Conservation (phyloP, 2,329 filamentous ascomycete species). For the Acrocalymma vagum region DNA sequence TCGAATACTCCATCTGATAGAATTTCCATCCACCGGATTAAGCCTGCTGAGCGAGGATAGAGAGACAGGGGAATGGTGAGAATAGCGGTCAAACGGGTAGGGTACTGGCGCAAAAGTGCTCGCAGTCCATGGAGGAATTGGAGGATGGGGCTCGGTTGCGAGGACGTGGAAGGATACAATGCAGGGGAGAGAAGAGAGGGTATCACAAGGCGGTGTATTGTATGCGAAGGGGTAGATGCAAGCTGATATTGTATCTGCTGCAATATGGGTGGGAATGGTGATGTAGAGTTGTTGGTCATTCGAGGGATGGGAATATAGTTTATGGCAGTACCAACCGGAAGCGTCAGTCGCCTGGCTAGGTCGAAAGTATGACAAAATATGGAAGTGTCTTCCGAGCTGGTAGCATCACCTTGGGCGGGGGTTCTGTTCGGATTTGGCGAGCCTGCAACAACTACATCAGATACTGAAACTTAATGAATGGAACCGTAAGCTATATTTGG, state of each 20-base stretch:
- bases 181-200: slow-evolving; percentile 88
- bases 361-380: slow-evolving; percentile 63
- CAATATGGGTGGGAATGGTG: slow-evolving; percentile 75
- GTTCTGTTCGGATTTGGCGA: slow-evolving; percentile 27
- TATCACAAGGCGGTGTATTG: slow-evolving; percentile 83
- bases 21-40: slow-evolving; percentile 86
- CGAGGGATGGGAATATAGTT: slow-evolving; percentile 61
- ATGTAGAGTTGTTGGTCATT: slow-evolving; percentile 62
- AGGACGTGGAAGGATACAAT: slow-evolving; percentile 74
- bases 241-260: slow-evolving; percentile 63
- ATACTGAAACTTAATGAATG: no score
- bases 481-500: no score
- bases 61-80: slow-evolving; percentile 82
- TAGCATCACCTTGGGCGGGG: slow-evolving; percentile 20
- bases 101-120: slow-evolving; percentile 74
- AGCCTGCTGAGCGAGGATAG: slow-evolving; percentile 76
- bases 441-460: slow-evolving; percentile 20
- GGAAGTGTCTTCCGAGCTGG: slow-evolving; percentile 60
- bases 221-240: slow-evolving; percentile 59
- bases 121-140: slow-evolving; percentile 83
- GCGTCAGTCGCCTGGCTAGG: slow-evolving; percentile 58
- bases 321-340: slow-evolving; percentile 51
- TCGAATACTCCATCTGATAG: slow-evolving; percentile 88
- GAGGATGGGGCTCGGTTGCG: slow-evolving; percentile 76
- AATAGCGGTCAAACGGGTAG: slow-evolving; percentile 73